Base-by-base conservation (phyloP, 176 grass and related monocot species). In the Carex pumila region DNA sequence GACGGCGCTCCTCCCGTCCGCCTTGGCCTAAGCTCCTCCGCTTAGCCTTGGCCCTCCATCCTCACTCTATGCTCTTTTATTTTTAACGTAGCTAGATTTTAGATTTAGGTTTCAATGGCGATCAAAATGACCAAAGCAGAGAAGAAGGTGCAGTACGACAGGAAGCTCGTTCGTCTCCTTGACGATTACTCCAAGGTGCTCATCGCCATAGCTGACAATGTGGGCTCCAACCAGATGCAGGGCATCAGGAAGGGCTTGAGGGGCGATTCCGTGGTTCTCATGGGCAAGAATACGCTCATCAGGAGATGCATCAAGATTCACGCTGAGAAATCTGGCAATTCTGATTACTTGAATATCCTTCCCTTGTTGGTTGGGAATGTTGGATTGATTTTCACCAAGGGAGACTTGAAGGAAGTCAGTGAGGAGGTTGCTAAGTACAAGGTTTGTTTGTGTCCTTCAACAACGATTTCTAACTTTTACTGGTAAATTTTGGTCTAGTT, bases 201-300 rank as follows among this genome's bases (percentile, higher is more conserved):
- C 65, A 85, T 93, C 74, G 91, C 89, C 8, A 59, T 84, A 34
- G 93, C 89, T 29, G 93, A 96, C 93, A 96, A 96, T 59, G 93
- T 96, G 58, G 93, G 93, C 4, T 96, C 93, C 73, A 93, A 85
- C 68, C 93, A 96, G 89, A 91, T 96, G 36, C 93, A 96, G 87
- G 89, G 85, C 56, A 93, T 96, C 80, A 87, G 93, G 75, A 86
- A 37, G 55, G 93, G 93, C 0, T 84, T 96, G 57, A 83, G 93
- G 56, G 93, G 93, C 1, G 93, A 96, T 87, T 96, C 93, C 2
- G 80, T 96, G 7, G 87, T 96, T 34, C 87, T 96, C 74, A 93
- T 96, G 93, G 93, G 93, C 3, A 96, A 96, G 89, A 96, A 96
- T 68, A 96, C 93, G 30, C 89, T 96, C 61, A 93, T 96, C 87